phyloP scores from a whole-genome alignment of 2,329 filamentous ascomycete species.

The Fusarium oxysporum region DNA sequence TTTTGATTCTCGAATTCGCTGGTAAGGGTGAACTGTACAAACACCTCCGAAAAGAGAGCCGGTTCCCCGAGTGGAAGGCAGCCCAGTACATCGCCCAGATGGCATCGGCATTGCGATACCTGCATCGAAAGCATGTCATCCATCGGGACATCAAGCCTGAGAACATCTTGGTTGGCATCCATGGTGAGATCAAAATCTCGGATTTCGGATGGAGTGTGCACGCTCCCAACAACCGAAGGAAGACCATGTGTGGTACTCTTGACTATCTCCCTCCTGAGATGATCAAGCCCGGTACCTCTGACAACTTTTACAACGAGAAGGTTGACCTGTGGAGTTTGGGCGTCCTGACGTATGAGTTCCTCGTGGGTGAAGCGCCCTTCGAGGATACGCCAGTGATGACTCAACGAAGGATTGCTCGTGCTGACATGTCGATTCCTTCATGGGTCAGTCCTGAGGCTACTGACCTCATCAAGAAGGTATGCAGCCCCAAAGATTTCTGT shows the following conservation, averaged over 20 bases:
- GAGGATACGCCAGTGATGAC: constrained; percentile 97
- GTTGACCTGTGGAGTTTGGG: constrained; percentile 97
- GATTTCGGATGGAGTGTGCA: constrained; percentile 99
- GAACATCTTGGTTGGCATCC: constrained; percentile 95
- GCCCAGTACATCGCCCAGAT: constrained; percentile 90
- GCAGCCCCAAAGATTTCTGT: constrained; percentile 37
- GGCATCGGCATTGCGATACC: constrained; percentile 85
- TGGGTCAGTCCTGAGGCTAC: constrained; percentile 92
- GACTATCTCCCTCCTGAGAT: constrained; percentile 99
- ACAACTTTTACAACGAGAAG: constrained; percentile 94
- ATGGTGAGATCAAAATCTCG: constrained; percentile 98
- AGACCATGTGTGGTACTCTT: constrained; percentile 96
- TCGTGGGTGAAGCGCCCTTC: constrained; percentile 96
- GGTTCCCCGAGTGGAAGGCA: constrained; percentile 86
- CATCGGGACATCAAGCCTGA: constrained; percentile 98
- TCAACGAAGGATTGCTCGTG: constrained; percentile 85
- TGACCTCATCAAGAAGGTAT: constrained; percentile 91
- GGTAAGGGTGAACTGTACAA: constrained; percentile 90
- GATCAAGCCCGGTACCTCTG: constrained; percentile 82
- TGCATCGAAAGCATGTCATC: constrained; percentile 97
- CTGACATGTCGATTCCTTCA: constrained; percentile 91
- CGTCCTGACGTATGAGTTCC: constrained; percentile 94
- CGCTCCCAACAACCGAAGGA: constrained; percentile 90
- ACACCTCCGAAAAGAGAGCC: constrained; percentile 79
- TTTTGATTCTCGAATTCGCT: constrained; percentile 87